A percentile compares a stretch with the other conserved stretches of the same genome.
Conservation (phyloP, 2,329 filamentous ascomycete species). For the Fusarium euwallaceae region DNA sequence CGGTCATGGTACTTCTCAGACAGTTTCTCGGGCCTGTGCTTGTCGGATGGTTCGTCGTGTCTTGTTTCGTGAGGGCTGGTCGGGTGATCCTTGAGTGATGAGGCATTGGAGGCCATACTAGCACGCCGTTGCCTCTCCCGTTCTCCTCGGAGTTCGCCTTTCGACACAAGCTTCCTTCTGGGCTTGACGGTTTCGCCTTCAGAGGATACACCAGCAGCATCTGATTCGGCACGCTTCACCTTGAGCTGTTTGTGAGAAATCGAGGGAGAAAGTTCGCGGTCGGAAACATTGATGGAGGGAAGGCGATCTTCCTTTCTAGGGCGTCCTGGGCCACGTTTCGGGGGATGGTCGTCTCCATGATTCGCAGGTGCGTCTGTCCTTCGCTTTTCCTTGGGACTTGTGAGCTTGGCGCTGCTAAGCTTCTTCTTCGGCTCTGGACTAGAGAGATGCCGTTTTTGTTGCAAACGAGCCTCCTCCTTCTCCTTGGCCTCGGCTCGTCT, state of each 20-base stretch:
- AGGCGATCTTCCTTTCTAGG: conserved; percentile 68
- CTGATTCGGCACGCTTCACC: conserved; percentile 67
- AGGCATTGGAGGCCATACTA: conserved; percentile 69
- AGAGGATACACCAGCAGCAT: conserved; percentile 65
- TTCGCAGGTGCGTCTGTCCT: conserved; percentile 57
- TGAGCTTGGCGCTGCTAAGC: conserved; percentile 50
- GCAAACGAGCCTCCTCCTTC: conserved; percentile 58
- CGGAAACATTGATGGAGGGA: conserved; percentile 62
- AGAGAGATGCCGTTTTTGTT: conserved; percentile 61
- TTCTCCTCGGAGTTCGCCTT: conserved; percentile 71
- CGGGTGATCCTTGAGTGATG: conserved; percentile 63
- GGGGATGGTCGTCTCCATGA: conserved; percentile 62
- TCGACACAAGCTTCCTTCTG: conserved; percentile 73
- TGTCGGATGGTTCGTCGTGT: conserved; percentile 64
- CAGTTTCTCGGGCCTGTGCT: conserved; percentile 53
- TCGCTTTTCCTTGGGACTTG: conserved; percentile 65
- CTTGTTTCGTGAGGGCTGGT: conserved; percentile 65
- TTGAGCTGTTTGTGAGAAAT: conserved; percentile 63
- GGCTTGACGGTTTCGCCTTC: conserved; percentile 71
- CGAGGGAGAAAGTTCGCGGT: conserved; percentile 66
- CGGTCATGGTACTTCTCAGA: conserved; percentile 71
- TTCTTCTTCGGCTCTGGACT: conserved; percentile 66
- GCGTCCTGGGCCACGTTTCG: conserved; percentile 66
- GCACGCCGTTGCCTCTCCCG: conserved; percentile 70
- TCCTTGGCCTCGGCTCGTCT: conserved; percentile 61